These are phyloP conservation scores for Penicillium sp. DNA, from an alignment of 2,329 filamentous ascomycete genomes.

Conservation along the genomic window DNA sequence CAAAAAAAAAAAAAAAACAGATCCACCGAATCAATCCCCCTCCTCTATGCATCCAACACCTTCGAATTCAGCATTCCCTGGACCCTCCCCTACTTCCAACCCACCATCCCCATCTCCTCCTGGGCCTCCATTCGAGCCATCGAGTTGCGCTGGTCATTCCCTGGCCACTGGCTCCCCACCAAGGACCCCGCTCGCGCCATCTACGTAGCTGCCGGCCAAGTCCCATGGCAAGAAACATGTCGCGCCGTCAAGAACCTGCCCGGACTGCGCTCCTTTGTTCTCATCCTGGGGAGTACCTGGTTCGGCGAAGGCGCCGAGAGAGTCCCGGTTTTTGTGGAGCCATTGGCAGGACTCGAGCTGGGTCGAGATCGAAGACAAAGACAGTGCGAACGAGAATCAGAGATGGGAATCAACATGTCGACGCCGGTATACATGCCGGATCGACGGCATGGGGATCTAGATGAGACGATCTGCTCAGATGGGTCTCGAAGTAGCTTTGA, in stretches of 20 bases:
- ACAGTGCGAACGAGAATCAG: neutral
- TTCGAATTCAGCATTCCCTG: conserved; percentile 39
- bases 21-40: conserved; percentile 31
- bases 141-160: conserved; percentile 37
- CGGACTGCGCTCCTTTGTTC: conserved; percentile 25
- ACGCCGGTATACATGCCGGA: too few species aligned
- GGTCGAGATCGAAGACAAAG: too few species aligned
- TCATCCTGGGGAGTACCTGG: conserved; percentile 31
- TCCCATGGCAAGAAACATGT: conserved; percentile 36
- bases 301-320: conserved; percentile 34
- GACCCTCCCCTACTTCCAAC: conserved; percentile 34
- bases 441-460: neutral
- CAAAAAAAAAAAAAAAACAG: conserved; percentile 20
- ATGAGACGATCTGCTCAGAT: too few species aligned
- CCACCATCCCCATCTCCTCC: conserved; percentile 26
- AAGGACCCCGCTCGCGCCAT: conserved; percentile 36
- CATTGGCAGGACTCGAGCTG: conserved; percentile 22
- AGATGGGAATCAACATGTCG: neutral
- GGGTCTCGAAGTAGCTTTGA: too few species aligned
- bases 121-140: conserved; percentile 29
- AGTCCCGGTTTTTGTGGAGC: conserved; percentile 32
- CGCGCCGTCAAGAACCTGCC: conserved; percentile 21
- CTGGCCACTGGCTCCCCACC: conserved; percentile 36
- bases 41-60: conserved; percentile 31
- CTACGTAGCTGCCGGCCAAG: conserved; percentile 33